Base-by-base conservation (phyloP, 495 filamentous ascomycete genomes). In the Pseudoneurospora amorphoporcata region DNA sequence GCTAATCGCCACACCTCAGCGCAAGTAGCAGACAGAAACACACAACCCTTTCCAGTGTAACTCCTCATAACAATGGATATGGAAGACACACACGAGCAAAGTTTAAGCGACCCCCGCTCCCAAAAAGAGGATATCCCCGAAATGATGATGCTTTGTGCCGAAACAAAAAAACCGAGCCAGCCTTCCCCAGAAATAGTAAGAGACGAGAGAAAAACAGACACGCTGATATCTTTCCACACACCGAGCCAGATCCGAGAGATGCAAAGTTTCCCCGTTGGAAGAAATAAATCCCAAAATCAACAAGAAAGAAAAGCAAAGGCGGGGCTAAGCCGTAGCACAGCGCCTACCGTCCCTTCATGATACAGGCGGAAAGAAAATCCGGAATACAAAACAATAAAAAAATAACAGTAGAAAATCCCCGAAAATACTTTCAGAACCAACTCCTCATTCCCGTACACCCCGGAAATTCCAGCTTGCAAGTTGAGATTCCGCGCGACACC, bases 191-290 rank as follows among this genome's bases (percentile, higher is more conserved):
- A 35, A 65, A 35, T 65, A 65, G 53, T 65, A 65, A 65, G 29
- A 65, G 53, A 65, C 53, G 53, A 65, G 53, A 65, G 45, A 53
- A 53, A 43, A 65, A 65, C 12, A 65, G 53, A 65, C 29, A 61
- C 53, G 53, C 53, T 65, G 53, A 65, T 65, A 65, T 65, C 53
- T 65, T 65, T 65, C 53, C 53, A 65, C 53, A 65, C 53, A 65
- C 53, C 53, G 53, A 65, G 53, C 77, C 74, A 73, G 73, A 75
- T 77, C 77, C 77, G 77, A 77, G 77, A 79, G 53, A 65, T 79
- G 77, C 77, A 78, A 69, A 65, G 53, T 65, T 65, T 65, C 71
- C 73, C 77, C 71, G 74, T 29, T 65, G 73, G 39, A 74, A 74
- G 47, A 73, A 71, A 73, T 76, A 45, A 72, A 76, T 38, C 72